phyloP scores from a whole-genome alignment of 2,329 filamentous ascomycete species.

The Fusarium sp. region DNA sequence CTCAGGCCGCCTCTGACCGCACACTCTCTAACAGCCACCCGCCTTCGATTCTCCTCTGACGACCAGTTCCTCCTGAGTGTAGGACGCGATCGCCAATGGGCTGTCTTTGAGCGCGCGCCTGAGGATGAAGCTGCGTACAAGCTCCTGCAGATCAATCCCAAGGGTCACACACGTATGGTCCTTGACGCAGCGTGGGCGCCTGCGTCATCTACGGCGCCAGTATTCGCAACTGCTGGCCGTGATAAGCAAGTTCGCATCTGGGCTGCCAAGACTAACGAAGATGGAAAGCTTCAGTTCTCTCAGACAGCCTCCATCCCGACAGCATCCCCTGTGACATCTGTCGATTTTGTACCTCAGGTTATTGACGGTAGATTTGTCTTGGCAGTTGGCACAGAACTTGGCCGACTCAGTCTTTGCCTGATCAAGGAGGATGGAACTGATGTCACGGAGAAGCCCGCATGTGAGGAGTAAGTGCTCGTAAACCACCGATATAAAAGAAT shows the following conservation, averaged over 20 bases:
- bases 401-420: constrained; percentile 55
- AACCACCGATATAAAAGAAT: not conserved
- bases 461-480: constrained; percentile 50
- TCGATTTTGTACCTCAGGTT: constrained; percentile 67
- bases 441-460: constrained; percentile 48
- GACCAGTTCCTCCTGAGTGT: constrained; percentile 84
- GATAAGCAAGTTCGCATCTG: constrained; percentile 87
- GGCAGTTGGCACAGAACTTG: constrained; percentile 67
- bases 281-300: constrained; percentile 54
- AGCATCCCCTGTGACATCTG: constrained; percentile 72
- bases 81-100: constrained; percentile 91
- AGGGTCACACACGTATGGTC: constrained; percentile 93
- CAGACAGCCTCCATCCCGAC: constrained; percentile 64
- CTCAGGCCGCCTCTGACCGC: constrained; percentile 83
- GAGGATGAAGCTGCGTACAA: constrained; percentile 58
- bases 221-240: constrained; percentile 88
- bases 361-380: constrained; percentile 52
- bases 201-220: constrained; percentile 48
- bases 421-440: constrained; percentile 54
- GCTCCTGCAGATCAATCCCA: constrained; percentile 73
- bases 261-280: constrained; percentile 51
- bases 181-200: constrained; percentile 87
- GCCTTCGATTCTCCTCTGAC: constrained; percentile 80
- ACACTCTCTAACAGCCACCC: constrained; percentile 86
- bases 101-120: constrained; percentile 71